A percentile compares a stretch with the other conserved stretches of the same genome.
phyloP scores from a whole-genome alignment of 345 rosid species.

The Bruguiera gymnorhiza region DNA sequence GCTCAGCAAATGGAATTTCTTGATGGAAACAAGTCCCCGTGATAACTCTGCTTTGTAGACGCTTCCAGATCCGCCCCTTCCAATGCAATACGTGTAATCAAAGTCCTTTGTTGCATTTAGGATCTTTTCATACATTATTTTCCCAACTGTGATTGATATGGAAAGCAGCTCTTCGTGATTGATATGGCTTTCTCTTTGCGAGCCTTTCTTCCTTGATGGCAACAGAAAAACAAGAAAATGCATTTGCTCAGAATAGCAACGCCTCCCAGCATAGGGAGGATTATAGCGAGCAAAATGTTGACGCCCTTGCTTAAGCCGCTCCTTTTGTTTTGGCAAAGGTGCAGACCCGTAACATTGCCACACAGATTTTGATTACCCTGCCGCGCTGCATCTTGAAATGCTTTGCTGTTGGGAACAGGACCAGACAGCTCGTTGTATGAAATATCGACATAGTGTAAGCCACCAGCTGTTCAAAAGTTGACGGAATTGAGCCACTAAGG shows the following conservation, averaged over 20 bases:
- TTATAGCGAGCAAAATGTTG: slow-evolving; percentile 1
- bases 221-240: background rate
- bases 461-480: slow-evolving; percentile 7
- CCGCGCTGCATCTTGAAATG: slow-evolving; percentile 25
- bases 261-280: slow-evolving; percentile 10
- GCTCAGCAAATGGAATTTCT: slow-evolving; percentile 9
- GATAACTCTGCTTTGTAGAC: slow-evolving; percentile 26
- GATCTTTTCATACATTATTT: slow-evolving; percentile 15
- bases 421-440: too few species aligned
- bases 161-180: background rate
- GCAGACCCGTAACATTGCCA: slow-evolving; percentile 20
- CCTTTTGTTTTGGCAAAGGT: slow-evolving; percentile 7
- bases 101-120: slow-evolving; percentile 19
- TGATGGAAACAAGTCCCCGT: slow-evolving; percentile 18
- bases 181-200: background rate
- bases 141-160: slow-evolving; percentile 19
- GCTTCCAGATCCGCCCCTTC: slow-evolving; percentile 25
- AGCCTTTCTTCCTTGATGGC: background rate
- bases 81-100: slow-evolving; percentile 13
- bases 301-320: background rate
- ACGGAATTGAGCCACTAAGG: slow-evolving; percentile 31
- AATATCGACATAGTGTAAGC: too few species aligned
- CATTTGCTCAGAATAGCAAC: slow-evolving; percentile 1
- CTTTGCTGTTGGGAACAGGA: too few species aligned
- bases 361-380: slow-evolving; percentile 27